These are phyloP conservation scores for Trebouxia sp. DNA, from an alignment of 139 green algal genomes.

Conservation along the genomic window DNA sequence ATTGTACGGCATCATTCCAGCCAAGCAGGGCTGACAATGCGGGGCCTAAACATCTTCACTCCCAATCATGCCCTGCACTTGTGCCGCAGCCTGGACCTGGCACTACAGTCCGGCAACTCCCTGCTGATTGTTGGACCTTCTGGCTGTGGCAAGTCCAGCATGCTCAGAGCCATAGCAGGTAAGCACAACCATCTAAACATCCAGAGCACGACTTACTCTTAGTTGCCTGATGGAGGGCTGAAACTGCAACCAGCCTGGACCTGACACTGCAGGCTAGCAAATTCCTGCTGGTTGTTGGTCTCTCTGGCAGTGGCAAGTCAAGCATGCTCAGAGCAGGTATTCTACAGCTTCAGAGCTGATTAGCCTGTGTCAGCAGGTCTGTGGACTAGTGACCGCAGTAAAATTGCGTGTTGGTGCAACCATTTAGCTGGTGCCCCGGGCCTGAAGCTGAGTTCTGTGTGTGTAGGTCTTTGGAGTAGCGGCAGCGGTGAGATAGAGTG, in stretches of 20 bases:
- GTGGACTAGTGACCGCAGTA: too few relatives aligned
- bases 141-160: slow-evolving; percentile 69
- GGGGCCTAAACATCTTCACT: slow-evolving; percentile 7
- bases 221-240: not conserved
- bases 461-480: slow-evolving; percentile 47
- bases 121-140: slow-evolving; percentile 75
- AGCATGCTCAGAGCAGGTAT: too few relatives aligned
- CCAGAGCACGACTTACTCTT: too few relatives aligned
- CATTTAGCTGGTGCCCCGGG: too few relatives aligned
- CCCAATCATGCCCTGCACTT: slow-evolving; percentile 45
- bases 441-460: not conserved
- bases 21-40: not conserved
- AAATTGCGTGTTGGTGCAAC: too few relatives aligned
- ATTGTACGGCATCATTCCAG: not conserved
- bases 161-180: slow-evolving; percentile 68
- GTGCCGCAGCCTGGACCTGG: not conserved
- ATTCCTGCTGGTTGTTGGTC: too few relatives aligned
- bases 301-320: too few relatives aligned
- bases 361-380: too few relatives aligned
- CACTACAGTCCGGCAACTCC: slow-evolving; percentile 47
- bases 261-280: too few relatives aligned
- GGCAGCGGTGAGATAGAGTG: slow-evolving; percentile 48
- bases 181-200: not conserved
- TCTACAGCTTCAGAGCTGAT: too few relatives aligned
- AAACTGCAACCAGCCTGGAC: too few relatives aligned